Percentiles rank a stretch among this genome's conserved stretches.
Evolutionary conservation across 1,139 yeast species (phyloP).

Genomic region (Debaryomyces subglobosus): DNA sequence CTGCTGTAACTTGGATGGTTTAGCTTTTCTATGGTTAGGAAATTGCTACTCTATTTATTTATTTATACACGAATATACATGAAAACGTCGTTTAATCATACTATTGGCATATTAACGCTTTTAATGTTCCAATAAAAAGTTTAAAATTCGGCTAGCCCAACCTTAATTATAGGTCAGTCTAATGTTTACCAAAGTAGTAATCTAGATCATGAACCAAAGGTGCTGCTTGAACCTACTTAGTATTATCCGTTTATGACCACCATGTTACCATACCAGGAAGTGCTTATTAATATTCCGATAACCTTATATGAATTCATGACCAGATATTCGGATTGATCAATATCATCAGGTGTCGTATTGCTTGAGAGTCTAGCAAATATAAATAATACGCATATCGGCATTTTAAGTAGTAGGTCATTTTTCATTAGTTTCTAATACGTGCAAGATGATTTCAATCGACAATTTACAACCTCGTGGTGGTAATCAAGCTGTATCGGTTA

Average conservation of each 20-base stretch:
- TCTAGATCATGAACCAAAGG: background rate
- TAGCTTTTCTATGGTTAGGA: background rate
- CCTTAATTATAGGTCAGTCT: background rate
- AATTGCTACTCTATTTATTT: slow-evolving; percentile 6
- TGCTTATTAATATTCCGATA: background rate
- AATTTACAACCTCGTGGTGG: slow-evolving; percentile 21
- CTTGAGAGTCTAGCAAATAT: background rate
- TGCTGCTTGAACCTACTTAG: background rate
- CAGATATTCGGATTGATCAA: background rate
- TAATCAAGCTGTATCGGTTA: slow-evolving; percentile 54
- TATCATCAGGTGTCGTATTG: background rate
- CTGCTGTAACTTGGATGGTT: background rate
- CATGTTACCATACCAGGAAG: background rate
- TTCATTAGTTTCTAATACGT: background rate
- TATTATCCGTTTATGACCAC: background rate
- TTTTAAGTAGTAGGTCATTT: background rate
- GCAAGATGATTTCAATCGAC: slow-evolving; percentile 16
- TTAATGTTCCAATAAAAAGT: background rate
- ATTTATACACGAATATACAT: slow-evolving; percentile 4
- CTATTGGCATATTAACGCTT: slow-evolving; percentile 1
- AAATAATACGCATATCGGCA: background rate
- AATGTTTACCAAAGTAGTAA: background rate
- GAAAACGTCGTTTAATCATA: background rate
- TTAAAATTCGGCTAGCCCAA: background rate
- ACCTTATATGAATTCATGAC: slow-evolving; percentile 1